Evolutionary conservation across 2,329 filamentous ascomycete genomes (phyloP).

Genomic region (Neofusicoccum sp.): DNA sequence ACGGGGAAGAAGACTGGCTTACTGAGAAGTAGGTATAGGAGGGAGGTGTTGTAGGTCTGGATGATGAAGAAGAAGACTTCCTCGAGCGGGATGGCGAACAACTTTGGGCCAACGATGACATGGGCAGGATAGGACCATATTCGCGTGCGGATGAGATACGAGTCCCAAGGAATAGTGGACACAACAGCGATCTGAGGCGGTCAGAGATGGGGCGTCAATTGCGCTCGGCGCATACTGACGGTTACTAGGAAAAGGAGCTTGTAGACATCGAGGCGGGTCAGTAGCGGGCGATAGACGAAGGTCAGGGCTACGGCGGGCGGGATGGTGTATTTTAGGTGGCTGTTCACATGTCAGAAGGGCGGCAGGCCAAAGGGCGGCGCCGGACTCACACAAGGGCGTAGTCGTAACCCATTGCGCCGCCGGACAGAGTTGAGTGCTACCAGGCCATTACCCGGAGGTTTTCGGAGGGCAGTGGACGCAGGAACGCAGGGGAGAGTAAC

Average conservation of each 20-base stretch:
- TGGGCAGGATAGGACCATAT: slow-evolving; percentile 73
- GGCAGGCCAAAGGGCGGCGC: neutral
- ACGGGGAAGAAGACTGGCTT: slow-evolving; percentile 62
- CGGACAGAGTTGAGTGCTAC: slow-evolving; percentile 12
- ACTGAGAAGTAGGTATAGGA: slow-evolving; percentile 69
- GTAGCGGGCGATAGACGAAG: slow-evolving; percentile 61
- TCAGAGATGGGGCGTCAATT: slow-evolving; percentile 27
- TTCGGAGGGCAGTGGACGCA: neutral
- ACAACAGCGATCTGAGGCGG: slow-evolving; percentile 59
- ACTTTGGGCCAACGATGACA: slow-evolving; percentile 63
- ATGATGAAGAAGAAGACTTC: slow-evolving; percentile 79
- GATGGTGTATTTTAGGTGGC: slow-evolving; percentile 68
- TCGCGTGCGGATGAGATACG: slow-evolving; percentile 67
- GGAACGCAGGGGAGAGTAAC: neutral
- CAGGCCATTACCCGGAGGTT: slow-evolving; percentile 22
- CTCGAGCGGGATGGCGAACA: slow-evolving; percentile 69
- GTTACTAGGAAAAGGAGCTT: slow-evolving; percentile 63
- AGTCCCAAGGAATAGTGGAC: slow-evolving; percentile 76
- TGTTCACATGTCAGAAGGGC: slow-evolving; percentile 34
- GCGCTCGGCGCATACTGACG: slow-evolving; percentile 31
- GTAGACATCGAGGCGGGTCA: slow-evolving; percentile 64
- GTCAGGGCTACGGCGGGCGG: slow-evolving; percentile 64
- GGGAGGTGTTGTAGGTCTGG: slow-evolving; percentile 72
- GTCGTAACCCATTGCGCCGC: slow-evolving; percentile 57
- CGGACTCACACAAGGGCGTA: slow-evolving; percentile 64